phyloP scores from a whole-genome alignment of 2,329 filamentous ascomycete genomes.

The Ambrosiella cleistominuta region DNA sequence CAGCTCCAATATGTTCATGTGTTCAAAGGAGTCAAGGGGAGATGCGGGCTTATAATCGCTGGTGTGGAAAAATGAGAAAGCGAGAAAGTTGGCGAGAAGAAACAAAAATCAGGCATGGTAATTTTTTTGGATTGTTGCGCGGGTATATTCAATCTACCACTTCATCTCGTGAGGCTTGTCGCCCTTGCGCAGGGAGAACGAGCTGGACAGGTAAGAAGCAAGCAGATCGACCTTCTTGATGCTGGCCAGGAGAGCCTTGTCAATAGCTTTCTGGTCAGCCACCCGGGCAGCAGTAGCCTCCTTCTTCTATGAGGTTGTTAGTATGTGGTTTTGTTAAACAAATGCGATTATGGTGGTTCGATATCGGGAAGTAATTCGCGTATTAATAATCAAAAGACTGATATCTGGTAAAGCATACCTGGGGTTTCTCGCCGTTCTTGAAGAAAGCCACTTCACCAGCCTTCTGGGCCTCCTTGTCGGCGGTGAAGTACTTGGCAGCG shows the following conservation, averaged over 20 bases:
- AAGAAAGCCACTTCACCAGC: conserved; percentile 97
- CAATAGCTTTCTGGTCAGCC: conserved; percentile 94
- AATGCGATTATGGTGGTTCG: not conserved
- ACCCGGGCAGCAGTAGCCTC: conserved; percentile 78
- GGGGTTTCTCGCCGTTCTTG: conserved; percentile 94
- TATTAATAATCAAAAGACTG: not conserved
- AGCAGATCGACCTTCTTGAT: conserved; percentile 99
- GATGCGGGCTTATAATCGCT: not conserved
- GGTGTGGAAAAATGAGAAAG: not conserved
- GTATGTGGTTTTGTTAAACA: not conserved
- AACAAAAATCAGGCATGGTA: conserved; percentile 1
- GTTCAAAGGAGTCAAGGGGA: not conserved
- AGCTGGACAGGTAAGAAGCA: conserved; percentile 79
- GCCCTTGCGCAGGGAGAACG: conserved; percentile 97
- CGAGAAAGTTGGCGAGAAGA: not conserved
- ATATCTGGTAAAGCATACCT: conserved; percentile 43
- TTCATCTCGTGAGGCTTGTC: conserved; percentile 99
- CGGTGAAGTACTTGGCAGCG: conserved; percentile 80
- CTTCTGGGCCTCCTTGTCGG: conserved; percentile 91
- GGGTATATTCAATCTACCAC: conserved; percentile 49
- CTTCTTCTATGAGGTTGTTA: conserved; percentile 61
- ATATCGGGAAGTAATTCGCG: too few relatives aligned
- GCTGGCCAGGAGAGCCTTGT: conserved; percentile 84
- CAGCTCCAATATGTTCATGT: not conserved
- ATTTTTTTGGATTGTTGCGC: conserved; percentile 17